Evolutionary conservation across 371 early-diverging fungal species (phyloP), one percentile per base, ranked within the genome.

Genomic region (Chytridiales sp.): DNA sequence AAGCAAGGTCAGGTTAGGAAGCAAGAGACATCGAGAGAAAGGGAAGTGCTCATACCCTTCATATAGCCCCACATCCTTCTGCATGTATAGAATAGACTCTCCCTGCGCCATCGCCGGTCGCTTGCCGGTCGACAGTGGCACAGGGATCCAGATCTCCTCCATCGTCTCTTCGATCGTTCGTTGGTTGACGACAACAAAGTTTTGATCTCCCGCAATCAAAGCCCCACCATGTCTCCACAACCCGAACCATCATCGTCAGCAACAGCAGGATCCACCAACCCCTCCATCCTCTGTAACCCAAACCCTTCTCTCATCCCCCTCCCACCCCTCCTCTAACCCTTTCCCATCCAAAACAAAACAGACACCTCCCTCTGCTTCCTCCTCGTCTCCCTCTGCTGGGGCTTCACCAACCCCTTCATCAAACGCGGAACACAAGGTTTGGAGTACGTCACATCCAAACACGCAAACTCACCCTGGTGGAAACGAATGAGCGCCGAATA

Each of bases 391-490:
- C 66, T 92, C 8, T 93, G 92, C 67, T 96, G 97, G 97, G 97
- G 97, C 6, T 84, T 88, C 43, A 95, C 97, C 8, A 96, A 96
- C 66, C 95, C 95, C 0, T 88, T 96, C 59, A 92, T 96, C 69
- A 93, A 93, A n/a, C 24, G 39, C 6, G 97, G 94, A 8, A 87
- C 87, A 56, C 65, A 69, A 44, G 96, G 94, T 1, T 69, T 96
- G 22, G 92, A 92, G 35, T 53, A 66, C 11, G 80, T 94, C 32
- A 84, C 78, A 71, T 73, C 51, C 64, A 67, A 39, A 47, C 69
- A 75, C 55, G 55, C 51, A 0, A 26, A 34, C 34, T 39, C 58
- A 2, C 62, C 56, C 17, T 86, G 83, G 84, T 56, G 81, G 17
- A 63, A 73, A 8, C 87, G 87, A 56, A 80, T 80, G 38, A 54